A percentile compares a stretch with the other conserved stretches of the same genome.
phyloP scores from a whole-genome alignment of 2,329 filamentous ascomycete species.

The Cryphonectria parasitica region DNA sequence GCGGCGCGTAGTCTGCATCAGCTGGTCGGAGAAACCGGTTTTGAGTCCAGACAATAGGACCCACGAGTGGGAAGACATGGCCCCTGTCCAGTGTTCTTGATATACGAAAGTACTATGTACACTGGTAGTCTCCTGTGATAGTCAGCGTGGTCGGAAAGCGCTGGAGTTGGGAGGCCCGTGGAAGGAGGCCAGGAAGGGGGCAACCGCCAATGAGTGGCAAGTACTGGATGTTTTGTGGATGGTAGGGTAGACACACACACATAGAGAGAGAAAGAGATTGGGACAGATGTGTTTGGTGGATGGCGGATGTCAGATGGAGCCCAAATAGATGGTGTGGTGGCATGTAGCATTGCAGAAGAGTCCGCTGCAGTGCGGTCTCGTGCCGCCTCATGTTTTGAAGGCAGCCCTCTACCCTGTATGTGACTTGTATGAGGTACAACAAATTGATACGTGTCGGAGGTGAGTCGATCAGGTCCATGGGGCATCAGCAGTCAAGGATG shows the following conservation, averaged over 20 bases:
- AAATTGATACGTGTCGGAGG: background rate
- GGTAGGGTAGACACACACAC: background rate
- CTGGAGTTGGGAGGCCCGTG: background rate
- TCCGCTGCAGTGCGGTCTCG: background rate
- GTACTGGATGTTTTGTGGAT: background rate
- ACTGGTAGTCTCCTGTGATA: no score
- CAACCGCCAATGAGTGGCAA: slow-evolving; percentile 4
- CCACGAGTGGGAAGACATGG: background rate
- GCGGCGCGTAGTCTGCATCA: background rate
- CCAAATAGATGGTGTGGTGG: slow-evolving; percentile 13
- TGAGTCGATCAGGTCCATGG: background rate
- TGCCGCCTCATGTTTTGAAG: slow-evolving; percentile 1
- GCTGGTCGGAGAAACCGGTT: background rate
- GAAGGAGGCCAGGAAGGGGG: background rate
- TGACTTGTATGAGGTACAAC: background rate
- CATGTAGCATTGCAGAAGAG: slow-evolving; percentile 14
- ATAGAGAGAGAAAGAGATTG: no score
- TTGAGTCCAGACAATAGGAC: background rate
- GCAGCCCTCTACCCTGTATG: background rate
- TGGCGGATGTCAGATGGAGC: background rate
- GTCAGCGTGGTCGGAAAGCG: background rate
- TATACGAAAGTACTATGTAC: no score
- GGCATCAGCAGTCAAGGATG: background rate
- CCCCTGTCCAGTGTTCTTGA: background rate
- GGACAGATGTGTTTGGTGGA: no score